Conservation (phyloP, 257 asterid genomes). For the Nicotiana otophora region DNA sequence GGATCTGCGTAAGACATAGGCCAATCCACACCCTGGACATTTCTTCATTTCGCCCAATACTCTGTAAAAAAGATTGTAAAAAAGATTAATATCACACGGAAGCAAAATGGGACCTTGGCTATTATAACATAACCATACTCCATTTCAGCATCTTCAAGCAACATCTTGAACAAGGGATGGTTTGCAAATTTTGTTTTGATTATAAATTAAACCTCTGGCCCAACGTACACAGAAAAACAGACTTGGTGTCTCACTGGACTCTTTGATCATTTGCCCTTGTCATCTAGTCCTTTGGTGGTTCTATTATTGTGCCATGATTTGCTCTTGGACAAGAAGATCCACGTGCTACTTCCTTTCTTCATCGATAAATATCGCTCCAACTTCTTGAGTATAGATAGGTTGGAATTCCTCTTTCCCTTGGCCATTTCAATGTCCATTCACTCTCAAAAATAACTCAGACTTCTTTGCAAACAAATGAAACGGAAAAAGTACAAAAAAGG, state of each 20-base stretch:
- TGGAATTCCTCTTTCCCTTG: not conserved
- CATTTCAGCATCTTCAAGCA: slow-evolving; percentile 63
- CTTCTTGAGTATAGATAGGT: not conserved
- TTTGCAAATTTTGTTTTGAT: slow-evolving; percentile 38
- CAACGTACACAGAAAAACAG: slow-evolving; percentile 57
- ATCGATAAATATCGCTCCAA: not conserved
- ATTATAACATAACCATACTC: slow-evolving; percentile 52
- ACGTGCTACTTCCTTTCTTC: not conserved
- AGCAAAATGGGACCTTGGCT: slow-evolving; percentile 48
- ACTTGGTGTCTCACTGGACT: slow-evolving; percentile 35
- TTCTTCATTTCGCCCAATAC: slow-evolving; percentile 53
- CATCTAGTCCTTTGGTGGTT: too few species aligned
- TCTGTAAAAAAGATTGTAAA: too few species aligned
- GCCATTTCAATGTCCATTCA: not conserved
- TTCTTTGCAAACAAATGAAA: not conserved
- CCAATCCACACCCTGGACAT: too few species aligned
- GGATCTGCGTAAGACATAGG: slow-evolving; percentile 17
- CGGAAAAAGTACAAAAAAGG: not conserved
- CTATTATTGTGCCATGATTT: slow-evolving; percentile 14
- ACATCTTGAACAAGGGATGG: slow-evolving; percentile 54
- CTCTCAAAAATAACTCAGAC: not conserved
- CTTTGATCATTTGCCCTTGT: not conserved
- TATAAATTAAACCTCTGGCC: slow-evolving; percentile 42
- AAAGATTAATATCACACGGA: slow-evolving; percentile 57
- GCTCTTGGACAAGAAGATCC: slow-evolving; percentile 14